Conservation (phyloP, 257 asterid genomes). For the Nicotiana tabacum region DNA sequence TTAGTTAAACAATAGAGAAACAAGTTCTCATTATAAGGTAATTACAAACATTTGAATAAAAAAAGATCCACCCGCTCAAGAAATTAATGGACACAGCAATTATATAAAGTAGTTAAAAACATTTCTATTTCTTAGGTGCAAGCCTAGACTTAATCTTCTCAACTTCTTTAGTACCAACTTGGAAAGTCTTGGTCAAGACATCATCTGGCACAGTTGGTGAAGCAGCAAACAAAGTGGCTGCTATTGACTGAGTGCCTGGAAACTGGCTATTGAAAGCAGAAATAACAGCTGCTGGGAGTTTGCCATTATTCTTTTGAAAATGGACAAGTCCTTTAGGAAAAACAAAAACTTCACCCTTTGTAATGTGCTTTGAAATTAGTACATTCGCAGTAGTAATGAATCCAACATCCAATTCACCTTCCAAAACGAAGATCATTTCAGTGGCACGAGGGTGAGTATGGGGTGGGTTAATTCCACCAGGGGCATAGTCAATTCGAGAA, state of each 20-base stretch:
- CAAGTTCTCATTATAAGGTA: too few relatives aligned
- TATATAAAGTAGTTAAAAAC: too few relatives aligned
- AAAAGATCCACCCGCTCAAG: too few relatives aligned
- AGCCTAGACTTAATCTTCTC: constrained; percentile 47
- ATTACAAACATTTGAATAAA: too few relatives aligned
- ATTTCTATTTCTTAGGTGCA: constrained; percentile 31
- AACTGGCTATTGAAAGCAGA: constrained; percentile 74
- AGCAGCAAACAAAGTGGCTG: constrained; percentile 45
- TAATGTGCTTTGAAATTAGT: constrained; percentile 42
- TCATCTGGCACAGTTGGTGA: constrained; percentile 50
- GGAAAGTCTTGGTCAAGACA: constrained; percentile 60
- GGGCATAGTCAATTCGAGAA: constrained; percentile 45
- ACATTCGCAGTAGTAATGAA: constrained; percentile 53
- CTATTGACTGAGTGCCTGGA: constrained; percentile 66
- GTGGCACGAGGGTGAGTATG: constrained; percentile 77
- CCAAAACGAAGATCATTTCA: constrained; percentile 45
- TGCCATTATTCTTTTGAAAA: constrained; percentile 34
- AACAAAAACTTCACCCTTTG: constrained; percentile 48
- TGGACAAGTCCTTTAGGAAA: constrained; percentile 61
- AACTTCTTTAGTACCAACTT: constrained; percentile 31
- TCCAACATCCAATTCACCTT: constrained; percentile 54
- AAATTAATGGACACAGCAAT: too few relatives aligned
- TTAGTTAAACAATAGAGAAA: too few relatives aligned
- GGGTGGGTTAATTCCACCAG: constrained; percentile 59
- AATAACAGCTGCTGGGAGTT: constrained; percentile 39